A percentile compares a stretch with the other conserved stretches of the same genome.
Evolutionary conservation across 2,329 filamentous ascomycete genomes (phyloP).

Genomic region (Colletotrichum cordylinicola): DNA sequence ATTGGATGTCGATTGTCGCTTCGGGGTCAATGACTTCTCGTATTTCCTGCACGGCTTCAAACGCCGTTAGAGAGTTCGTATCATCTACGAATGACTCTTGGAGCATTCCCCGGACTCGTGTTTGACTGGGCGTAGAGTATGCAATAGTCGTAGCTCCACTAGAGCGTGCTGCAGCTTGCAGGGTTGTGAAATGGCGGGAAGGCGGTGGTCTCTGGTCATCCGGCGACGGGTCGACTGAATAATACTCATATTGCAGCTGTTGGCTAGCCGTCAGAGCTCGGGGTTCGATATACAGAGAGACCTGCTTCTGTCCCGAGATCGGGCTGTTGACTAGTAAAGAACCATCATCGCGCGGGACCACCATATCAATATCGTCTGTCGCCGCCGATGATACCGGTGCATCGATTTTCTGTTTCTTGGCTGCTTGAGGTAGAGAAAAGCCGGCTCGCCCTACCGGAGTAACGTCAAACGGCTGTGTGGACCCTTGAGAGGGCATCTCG

Average conservation of each 20-base stretch:
- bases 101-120: not conserved
- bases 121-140: conserved; percentile 39
- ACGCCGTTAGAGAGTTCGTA: not conserved
- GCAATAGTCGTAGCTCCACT: conserved; percentile 38
- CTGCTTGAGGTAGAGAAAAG: not conserved
- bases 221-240: conserved; percentile 28
- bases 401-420: not conserved
- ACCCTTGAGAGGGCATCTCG: conserved; percentile 4
- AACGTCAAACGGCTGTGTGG: conserved; percentile 9
- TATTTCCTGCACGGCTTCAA: not conserved
- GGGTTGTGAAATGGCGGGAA: conserved; percentile 10
- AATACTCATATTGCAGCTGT: conserved; percentile 43
- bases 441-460: not conserved
- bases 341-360: conserved; percentile 21
- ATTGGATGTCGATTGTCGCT: not conserved
- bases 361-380: conserved; percentile 27
- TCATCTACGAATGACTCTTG: not conserved
- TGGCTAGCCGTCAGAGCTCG: conserved; percentile 41
- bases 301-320: conserved; percentile 14
- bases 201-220: conserved; percentile 8
- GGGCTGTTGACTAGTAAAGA: not conserved
- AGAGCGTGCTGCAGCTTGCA: conserved; percentile 23
- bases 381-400: not conserved
- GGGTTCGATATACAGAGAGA: conserved; percentile 37
- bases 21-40: not conserved